phyloP scores from a whole-genome alignment of 1,284 basidiomycete species.

The Ganoderma meredithae region DNA sequence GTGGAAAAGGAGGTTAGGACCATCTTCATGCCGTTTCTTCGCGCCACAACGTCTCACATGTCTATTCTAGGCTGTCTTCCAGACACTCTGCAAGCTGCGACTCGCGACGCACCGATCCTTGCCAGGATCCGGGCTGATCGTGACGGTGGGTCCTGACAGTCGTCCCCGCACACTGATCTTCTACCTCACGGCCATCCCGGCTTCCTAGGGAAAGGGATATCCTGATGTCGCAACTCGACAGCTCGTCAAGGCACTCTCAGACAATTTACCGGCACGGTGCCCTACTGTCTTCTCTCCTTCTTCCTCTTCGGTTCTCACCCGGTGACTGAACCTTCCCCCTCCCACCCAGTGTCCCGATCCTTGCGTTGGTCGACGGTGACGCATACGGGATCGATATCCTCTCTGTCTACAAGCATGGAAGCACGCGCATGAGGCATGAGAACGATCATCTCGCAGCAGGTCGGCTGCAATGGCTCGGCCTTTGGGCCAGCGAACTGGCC shows the following conservation, averaged over 20 bases:
- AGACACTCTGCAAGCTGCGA: slow-evolving; percentile 71
- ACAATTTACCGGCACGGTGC: slow-evolving; percentile 63
- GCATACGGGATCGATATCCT: slow-evolving; percentile 91
- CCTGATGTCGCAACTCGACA: slow-evolving; percentile 91
- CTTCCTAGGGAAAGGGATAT: slow-evolving; percentile 87
- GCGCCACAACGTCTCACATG: slow-evolving; percentile 2
- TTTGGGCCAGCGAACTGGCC: slow-evolving; percentile 73
- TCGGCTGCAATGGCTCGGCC: slow-evolving; percentile 80
- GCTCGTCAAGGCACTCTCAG: slow-evolving; percentile 74
- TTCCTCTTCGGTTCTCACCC: neutral
- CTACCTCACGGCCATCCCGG: neutral
- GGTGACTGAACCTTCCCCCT: neutral
- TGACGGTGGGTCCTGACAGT: slow-evolving; percentile 60
- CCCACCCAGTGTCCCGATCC: slow-evolving; percentile 66
- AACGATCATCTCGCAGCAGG: slow-evolving; percentile 66
- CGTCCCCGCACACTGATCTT: neutral
- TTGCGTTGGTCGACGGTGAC: slow-evolving; percentile 89
- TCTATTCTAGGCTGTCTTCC: slow-evolving; percentile 80
- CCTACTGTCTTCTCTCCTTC: slow-evolving; percentile 41
- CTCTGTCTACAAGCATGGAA: slow-evolving; percentile 83
- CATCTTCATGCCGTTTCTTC: neutral
- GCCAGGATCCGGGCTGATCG: slow-evolving; percentile 68
- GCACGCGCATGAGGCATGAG: slow-evolving; percentile 69
- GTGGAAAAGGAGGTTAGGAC: slow-evolving; percentile 88
- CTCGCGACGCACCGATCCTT: slow-evolving; percentile 57